These are phyloP conservation scores for Yamadazyma mexicana DNA, from an alignment of 1,139 yeast species.

Conservation along the genomic window DNA sequence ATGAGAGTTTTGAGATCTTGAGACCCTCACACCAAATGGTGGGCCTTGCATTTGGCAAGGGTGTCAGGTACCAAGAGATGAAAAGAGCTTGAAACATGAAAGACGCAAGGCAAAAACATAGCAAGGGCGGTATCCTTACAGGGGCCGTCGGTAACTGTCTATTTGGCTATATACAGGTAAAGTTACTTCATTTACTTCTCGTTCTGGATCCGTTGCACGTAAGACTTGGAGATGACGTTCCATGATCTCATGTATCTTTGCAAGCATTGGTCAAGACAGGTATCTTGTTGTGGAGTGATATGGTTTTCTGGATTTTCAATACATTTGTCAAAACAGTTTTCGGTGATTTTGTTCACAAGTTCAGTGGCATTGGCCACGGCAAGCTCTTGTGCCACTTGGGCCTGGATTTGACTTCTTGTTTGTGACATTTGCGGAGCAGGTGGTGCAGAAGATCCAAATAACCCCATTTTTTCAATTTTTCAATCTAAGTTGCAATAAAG, in stretches of 20 bases:
- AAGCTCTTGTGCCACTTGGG: conserved; percentile 75
- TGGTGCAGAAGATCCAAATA: conserved; percentile 7
- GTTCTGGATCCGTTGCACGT: conserved; percentile 67
- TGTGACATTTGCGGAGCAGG: conserved; percentile 1
- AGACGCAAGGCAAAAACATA: not conserved
- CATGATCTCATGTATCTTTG: conserved; percentile 90
- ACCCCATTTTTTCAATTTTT: conserved; percentile 5
- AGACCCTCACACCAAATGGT: no score
- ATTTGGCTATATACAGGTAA: no score
- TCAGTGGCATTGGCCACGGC: conserved; percentile 90
- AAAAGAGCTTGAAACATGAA: not conserved
- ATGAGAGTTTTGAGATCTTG: no score
- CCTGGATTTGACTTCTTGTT: conserved; percentile 61
- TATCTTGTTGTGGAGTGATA: conserved; percentile 31
- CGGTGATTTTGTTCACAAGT: conserved; percentile 82
- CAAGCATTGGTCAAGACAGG: conserved; percentile 74
- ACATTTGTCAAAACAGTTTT: conserved; percentile 84
- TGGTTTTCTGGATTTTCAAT: conserved; percentile 51
- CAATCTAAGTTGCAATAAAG: not conserved
- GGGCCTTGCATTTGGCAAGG: no score
- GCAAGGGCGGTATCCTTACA: no score
- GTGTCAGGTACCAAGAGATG: not conserved
- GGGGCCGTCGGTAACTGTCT: no score
- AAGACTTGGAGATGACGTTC: conserved; percentile 78
- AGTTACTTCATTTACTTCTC: no score